Conservation (phyloP, 345 rosid species). For the Arabidopsis suecica region DNA sequence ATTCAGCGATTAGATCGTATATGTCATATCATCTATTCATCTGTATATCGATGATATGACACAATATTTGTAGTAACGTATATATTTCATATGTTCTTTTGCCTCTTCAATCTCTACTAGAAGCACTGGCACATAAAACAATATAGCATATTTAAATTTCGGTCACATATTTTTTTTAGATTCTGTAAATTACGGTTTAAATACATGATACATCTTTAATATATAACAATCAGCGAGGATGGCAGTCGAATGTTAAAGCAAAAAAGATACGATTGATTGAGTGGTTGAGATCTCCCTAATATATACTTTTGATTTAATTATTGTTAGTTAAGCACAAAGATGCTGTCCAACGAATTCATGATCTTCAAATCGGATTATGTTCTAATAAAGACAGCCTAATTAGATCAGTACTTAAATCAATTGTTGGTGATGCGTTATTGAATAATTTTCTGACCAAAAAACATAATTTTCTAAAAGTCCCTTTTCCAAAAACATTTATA, state of each 20-base stretch:
- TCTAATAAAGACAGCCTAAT: neutral
- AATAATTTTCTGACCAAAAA: conserved; percentile 4
- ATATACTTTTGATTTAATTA: conserved; percentile 17
- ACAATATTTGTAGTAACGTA: neutral
- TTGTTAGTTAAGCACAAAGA: conserved; percentile 5
- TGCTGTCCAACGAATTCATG: conserved; percentile 21
- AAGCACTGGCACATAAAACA: neutral
- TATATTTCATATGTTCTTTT: neutral
- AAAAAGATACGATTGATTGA: conserved; percentile 5
- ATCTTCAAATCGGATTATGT: conserved; percentile 33
- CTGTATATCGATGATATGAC: too few relatives aligned
- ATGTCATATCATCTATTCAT: too few relatives aligned
- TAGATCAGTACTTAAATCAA: conserved; percentile 5
- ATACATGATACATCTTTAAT: too few relatives aligned
- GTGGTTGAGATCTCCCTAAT: conserved; percentile 35
- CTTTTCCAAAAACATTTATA: neutral
- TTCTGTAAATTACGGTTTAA: too few relatives aligned
- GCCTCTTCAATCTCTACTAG: neutral
- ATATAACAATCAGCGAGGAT: conserved; percentile 14
- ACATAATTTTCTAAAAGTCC: neutral
- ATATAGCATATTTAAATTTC: too few relatives aligned
- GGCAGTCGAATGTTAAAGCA: neutral
- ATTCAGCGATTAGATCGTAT: too few relatives aligned
- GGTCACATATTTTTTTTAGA: too few relatives aligned
- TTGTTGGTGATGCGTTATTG: neutral